phyloP scores from a whole-genome alignment of 2,329 filamentous ascomycete species.

The Microdochium paspali region DNA sequence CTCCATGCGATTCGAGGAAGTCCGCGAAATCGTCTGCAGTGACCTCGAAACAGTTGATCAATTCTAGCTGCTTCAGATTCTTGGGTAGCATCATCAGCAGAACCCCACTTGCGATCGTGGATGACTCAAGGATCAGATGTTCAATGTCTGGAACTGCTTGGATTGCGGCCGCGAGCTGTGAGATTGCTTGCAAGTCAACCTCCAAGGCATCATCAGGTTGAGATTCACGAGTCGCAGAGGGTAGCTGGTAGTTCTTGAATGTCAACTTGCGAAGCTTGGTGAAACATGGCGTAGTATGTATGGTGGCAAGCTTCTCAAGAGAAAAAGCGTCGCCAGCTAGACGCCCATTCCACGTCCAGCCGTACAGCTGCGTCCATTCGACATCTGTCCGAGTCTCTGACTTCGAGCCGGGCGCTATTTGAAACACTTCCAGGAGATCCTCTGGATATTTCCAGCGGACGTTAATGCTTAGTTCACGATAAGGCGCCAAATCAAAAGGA shows the following conservation, averaged over 20 bases:
- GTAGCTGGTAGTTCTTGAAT: constrained; percentile 55
- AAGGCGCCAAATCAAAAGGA: constrained; percentile 57
- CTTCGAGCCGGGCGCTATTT: constrained; percentile 25
- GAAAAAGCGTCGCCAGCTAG: constrained; percentile 35
- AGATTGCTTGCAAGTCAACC: constrained; percentile 18
- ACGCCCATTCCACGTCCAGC: constrained; percentile 54
- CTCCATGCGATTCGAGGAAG: constrained; percentile 61
- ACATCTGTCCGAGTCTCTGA: constrained; percentile 28
- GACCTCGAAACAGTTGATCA: constrained; percentile 73
- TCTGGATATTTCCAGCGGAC: constrained; percentile 63
- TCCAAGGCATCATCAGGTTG: constrained; percentile 31
- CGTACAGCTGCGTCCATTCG: constrained; percentile 30
- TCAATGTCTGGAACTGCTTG: constrained; percentile 50
- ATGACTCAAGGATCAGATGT: constrained; percentile 66
- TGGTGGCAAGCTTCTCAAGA: constrained; percentile 34
- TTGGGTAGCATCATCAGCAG: constrained; percentile 62
- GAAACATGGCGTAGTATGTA: constrained; percentile 51
- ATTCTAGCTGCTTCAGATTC: constrained; percentile 55
- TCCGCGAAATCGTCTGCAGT: constrained; percentile 53
- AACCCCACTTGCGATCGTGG: constrained; percentile 57
- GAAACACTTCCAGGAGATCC: constrained; percentile 55
- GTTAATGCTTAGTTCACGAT: constrained; percentile 43
- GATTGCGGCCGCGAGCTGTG: constrained; percentile 35
- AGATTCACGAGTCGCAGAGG: constrained; percentile 23
- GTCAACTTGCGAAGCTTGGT: constrained; percentile 42